Percentiles rank a stretch among this genome's conserved stretches.
Conservation (phyloP, 768 basidiomycete species). For the Punctularia strigosozonata region DNA sequence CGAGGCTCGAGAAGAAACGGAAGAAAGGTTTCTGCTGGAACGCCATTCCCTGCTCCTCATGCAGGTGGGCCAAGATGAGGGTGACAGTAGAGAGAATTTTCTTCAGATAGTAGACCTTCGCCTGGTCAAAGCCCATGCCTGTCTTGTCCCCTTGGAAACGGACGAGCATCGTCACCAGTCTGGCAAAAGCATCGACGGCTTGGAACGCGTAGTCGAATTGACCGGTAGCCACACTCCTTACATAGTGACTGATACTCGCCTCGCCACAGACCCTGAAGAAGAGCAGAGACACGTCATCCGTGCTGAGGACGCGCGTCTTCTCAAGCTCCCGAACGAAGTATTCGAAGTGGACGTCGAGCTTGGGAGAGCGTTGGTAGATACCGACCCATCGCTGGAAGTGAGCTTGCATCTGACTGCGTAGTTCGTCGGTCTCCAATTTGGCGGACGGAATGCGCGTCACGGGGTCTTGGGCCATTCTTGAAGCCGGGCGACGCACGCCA, state of each 20-base stretch:
- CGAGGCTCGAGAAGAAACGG: conserved; percentile 92
- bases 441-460: conserved; percentile 33
- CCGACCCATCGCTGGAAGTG: conserved; percentile 95
- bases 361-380: conserved; percentile 83
- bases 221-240: conserved; percentile 59
- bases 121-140: conserved; percentile 85
- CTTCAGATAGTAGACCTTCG: conserved; percentile 91
- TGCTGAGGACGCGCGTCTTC: conserved; percentile 92
- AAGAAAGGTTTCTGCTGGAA: conserved; percentile 99
- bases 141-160: conserved; percentile 98
- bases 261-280: conserved; percentile 99
- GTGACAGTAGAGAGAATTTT: conserved; percentile 98
- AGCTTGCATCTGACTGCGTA: conserved; percentile 61
- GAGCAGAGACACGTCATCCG: conserved; percentile 91
- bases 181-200: conserved; percentile 89
- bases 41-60: conserved; percentile 82
- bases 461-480: conserved; percentile 25
- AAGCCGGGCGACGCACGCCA: conserved; percentile 41
- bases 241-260: conserved; percentile 82
- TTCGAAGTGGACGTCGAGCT: conserved; percentile 91
- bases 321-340: conserved; percentile 95
- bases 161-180: conserved; percentile 94
- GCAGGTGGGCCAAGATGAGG: conserved; percentile 86
- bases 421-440: conserved; percentile 63
- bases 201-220: conserved; percentile 77